phyloP scores from a whole-genome alignment of 768 basidiomycete genomes.

The Leucocoprinus birnbaumii region DNA sequence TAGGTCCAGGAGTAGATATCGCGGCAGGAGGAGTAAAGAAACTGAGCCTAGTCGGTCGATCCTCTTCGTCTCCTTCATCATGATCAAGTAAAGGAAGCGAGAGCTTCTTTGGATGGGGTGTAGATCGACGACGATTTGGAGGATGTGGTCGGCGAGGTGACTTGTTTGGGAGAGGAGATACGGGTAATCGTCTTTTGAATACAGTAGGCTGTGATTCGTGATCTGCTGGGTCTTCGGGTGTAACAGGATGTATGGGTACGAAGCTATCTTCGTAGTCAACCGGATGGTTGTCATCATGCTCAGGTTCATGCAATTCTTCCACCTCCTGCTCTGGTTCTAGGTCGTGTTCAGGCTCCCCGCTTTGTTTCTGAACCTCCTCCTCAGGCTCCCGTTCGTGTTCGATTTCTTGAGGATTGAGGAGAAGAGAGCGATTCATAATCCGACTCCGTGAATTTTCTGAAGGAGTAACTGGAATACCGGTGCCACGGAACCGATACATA shows the following conservation, averaged over 20 bases:
- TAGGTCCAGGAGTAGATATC: constrained; percentile 10
- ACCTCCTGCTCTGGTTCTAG: neutral
- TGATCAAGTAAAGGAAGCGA: constrained; percentile 21
- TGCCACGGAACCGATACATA: constrained; percentile 19
- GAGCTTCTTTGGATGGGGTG: constrained; percentile 25
- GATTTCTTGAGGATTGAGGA: neutral
- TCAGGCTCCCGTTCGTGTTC: neutral
- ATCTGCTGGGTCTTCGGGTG: constrained; percentile 7
- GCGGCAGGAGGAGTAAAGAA: constrained; percentile 8
- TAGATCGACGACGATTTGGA: constrained; percentile 41
- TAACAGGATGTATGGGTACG: constrained; percentile 4
- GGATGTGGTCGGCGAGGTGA: constrained; percentile 57
- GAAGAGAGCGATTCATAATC: neutral
- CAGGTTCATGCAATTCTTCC: neutral
- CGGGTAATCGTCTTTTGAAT: constrained; percentile 60
- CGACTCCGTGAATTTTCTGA: constrained; percentile 1
- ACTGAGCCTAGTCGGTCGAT: constrained; percentile 5
- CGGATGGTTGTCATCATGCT: constrained; percentile 32
- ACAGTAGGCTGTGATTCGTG: constrained; percentile 23
- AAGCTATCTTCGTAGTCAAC: constrained; percentile 15
- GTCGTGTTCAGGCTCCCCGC: constrained; percentile 16
- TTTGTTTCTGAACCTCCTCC: neutral
- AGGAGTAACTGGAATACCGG: constrained; percentile 22
- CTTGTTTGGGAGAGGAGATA: constrained; percentile 57
- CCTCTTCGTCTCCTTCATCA: constrained; percentile 18